Evolutionary conservation across 2,329 filamentous ascomycete genomes (phyloP).

Genomic region (Calonectria fujianensis): DNA sequence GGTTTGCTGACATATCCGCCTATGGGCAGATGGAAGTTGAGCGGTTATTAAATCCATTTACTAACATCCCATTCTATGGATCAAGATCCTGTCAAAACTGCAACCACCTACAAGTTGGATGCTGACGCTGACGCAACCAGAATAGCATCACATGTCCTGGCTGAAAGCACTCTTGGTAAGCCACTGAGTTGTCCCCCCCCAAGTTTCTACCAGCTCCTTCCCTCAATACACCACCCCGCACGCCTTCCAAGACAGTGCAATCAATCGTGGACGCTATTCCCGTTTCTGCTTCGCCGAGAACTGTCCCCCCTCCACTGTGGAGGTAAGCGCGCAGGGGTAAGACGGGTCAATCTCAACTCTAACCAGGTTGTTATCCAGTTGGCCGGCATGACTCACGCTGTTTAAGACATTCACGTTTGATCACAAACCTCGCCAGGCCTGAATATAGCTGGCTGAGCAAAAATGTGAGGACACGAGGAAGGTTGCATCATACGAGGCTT

Average conservation of each 20-base stretch:
- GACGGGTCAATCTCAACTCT: constrained; percentile 21
- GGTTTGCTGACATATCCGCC: background rate
- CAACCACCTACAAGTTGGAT: background rate
- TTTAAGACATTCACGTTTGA: background rate
- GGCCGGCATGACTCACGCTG: constrained; percentile 47
- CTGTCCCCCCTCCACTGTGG: background rate
- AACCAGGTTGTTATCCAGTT: background rate
- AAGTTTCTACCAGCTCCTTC: background rate
- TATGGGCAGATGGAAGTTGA: background rate
- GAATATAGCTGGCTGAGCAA: background rate
- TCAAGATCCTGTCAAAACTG: background rate
- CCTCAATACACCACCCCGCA: constrained; percentile 12
- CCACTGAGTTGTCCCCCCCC: background rate
- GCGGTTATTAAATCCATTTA: background rate
- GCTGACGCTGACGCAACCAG: background rate
- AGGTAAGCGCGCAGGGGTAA: constrained; percentile 25
- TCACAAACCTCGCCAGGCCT: background rate
- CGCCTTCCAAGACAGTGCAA: background rate
- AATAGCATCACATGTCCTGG: constrained; percentile 10
- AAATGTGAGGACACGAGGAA: too few relatives aligned
- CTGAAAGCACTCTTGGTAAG: background rate
- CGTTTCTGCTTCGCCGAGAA: constrained; percentile 49
- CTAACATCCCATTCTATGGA: too few relatives aligned
- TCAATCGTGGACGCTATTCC: constrained; percentile 42
- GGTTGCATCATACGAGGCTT: background rate